Percentiles rank a stretch among this genome's conserved stretches.
phyloP scores from a whole-genome alignment of 208 protist genomes.

The Trypanosoma platydactyli region DNA sequence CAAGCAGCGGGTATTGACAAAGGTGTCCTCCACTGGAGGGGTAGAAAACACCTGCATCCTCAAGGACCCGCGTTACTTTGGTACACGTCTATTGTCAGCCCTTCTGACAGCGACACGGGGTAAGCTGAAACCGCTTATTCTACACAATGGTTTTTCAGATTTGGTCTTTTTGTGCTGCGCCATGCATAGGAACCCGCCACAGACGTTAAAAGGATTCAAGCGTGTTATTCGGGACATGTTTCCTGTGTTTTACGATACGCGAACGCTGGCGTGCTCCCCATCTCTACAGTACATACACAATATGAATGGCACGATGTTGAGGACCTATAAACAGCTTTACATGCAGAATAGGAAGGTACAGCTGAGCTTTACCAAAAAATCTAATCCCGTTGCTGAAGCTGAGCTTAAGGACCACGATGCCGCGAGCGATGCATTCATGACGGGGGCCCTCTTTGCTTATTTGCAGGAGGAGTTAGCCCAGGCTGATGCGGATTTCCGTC shows the following conservation, averaged over 20 bases:
- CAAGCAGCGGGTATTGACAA: conserved; percentile 7
- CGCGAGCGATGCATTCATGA: conserved; percentile 59
- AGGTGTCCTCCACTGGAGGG: background rate
- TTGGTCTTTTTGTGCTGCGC: conserved; percentile 54
- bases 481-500: conserved; percentile 20
- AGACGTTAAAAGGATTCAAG: conserved; percentile 48
- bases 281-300: conserved; percentile 41
- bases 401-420: conserved; percentile 27
- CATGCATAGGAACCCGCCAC: conserved; percentile 37
- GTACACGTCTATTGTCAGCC: conserved; percentile 38
- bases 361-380: background rate
- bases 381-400: background rate
- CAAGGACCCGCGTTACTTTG: conserved; percentile 27
- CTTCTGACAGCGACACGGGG: conserved; percentile 42
- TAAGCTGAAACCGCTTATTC: conserved; percentile 43
- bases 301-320: conserved; percentile 42
- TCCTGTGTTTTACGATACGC: conserved; percentile 67
- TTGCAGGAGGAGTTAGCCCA: conserved; percentile 26
- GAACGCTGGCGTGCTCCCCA: conserved; percentile 41
- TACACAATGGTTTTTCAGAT: conserved; percentile 69
- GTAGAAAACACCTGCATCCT: background rate
- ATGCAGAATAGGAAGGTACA: background rate
- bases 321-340: conserved; percentile 21
- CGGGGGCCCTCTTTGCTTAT: conserved; percentile 54
- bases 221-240: conserved; percentile 37